Evolutionary conservation across 768 basidiomycete species (phyloP), one percentile per base, ranked within the genome.

Genomic region (Tremella mesenterica): DNA sequence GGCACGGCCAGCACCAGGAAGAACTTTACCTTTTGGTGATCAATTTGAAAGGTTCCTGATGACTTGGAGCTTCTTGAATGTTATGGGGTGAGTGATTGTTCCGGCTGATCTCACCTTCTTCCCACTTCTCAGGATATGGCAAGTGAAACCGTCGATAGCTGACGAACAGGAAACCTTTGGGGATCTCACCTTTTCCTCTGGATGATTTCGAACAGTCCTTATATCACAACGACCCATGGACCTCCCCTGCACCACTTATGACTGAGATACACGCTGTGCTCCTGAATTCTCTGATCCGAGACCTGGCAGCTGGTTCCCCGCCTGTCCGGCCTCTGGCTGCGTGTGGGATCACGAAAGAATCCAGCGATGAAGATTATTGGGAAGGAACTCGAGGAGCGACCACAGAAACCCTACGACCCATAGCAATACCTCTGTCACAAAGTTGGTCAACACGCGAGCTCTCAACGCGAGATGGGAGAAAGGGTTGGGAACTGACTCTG

Each of bases 1-100:
- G 30, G 60, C 63, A 26, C 58, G 64, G 29, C 72, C 72, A 16
- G 31, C 53, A 18, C 57, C 64, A 10, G 60, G 54, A 28, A 59
- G 50, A 29, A 51, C 36, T n/a, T 44, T 71, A 29, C 72, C 72
- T 4, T 73, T 73, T 53, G 61, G 63, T 13, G 68, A 64, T 29
- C 53, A 65, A 27, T 93, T 95, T 58, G 92, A 96, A 70, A 76
- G 79, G 8, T 89, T 96, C 72, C 74, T 97, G 27, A 85, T 88
- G 84, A 77, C 82, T 8, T 99, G 92, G 92, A 91, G 88, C 73
- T 93, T 93, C 73, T 74, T 97, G 51, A 85, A 88, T 49, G 85
- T 90, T 48, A 92, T 92, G 73, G 89, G 91, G 95, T 95, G 70
- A 56, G 73, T 59, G 13, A 33, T n/a, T n/a, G 14, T n/a, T 43